Conservation (phyloP, 2,329 filamentous ascomycete species). For the Cercospora sojina region DNA sequence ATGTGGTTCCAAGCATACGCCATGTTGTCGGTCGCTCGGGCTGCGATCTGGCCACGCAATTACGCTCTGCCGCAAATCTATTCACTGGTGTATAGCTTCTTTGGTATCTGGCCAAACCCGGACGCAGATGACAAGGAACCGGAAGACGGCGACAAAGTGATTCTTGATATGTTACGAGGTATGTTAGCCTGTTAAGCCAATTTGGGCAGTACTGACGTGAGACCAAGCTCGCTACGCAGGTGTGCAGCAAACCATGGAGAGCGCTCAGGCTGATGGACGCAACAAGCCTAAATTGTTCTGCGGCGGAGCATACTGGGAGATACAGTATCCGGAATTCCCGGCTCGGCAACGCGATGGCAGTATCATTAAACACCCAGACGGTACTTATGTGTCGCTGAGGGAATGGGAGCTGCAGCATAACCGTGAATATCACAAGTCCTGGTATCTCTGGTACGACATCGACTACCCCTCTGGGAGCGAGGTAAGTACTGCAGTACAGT, state of each 20-base stretch:
- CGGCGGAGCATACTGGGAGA: not conserved
- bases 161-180: not conserved
- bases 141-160: not conserved
- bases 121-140: not conserved
- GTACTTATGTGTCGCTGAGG: not conserved
- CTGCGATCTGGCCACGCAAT: not conserved
- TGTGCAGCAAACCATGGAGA: not conserved
- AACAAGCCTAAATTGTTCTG: not conserved
- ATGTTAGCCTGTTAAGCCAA: not conserved
- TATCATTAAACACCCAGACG: not conserved
- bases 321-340: not conserved
- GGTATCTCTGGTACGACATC: not conserved
- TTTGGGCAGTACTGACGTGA: not conserved
- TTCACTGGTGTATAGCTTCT: not conserved
- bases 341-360: not conserved
- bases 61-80: not conserved
- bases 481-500: not conserved
- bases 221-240: not conserved
- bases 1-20: not conserved
- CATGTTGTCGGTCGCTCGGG: not conserved
- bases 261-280: not conserved
- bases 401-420: not conserved
- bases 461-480: not conserved
- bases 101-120: not conserved
- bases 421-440: not conserved